These are phyloP conservation scores for Xylaria sp. DNA, from an alignment of 2,329 filamentous ascomycete species.

Conservation along the genomic window DNA sequence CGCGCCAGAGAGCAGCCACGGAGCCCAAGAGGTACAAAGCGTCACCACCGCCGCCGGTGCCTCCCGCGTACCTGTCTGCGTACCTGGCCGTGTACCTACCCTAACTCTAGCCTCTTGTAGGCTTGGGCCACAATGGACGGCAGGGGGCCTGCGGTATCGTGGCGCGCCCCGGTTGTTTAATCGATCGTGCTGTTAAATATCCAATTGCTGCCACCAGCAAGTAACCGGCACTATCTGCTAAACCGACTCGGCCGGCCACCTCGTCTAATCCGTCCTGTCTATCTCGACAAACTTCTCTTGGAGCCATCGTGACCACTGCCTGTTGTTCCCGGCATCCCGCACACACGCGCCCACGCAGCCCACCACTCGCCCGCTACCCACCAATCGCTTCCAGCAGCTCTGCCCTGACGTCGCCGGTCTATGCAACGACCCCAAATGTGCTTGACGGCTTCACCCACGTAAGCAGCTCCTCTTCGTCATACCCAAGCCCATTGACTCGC, in stretches of 20 bases:
- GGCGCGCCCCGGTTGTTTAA: conserved; percentile 20
- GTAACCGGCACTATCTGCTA: conserved; percentile 27
- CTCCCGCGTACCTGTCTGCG: background rate
- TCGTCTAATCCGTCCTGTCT: conserved; percentile 7
- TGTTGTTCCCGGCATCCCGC: conserved; percentile 10
- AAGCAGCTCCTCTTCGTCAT: conserved; percentile 13
- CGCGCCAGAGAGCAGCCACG: background rate
- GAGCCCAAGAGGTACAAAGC: background rate
- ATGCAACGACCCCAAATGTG: conserved; percentile 17
- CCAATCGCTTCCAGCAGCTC: conserved; percentile 4
- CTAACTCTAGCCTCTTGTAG: background rate
- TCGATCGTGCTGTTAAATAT: conserved; percentile 8
- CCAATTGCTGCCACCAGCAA: conserved; percentile 17
- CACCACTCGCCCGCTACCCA: background rate
- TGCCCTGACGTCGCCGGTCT: conserved; percentile 5
- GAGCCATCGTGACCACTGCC: conserved; percentile 22
- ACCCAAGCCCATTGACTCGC: conserved; percentile 1
- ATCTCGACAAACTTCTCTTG: conserved; percentile 31
- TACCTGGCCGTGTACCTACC: background rate
- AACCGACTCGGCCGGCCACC: conserved; percentile 20
- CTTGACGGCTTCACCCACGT: conserved; percentile 15
- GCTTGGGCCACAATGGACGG: background rate
- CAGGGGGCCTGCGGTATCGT: background rate
- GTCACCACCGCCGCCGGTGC: background rate
- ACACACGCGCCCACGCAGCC: conserved; percentile 12